Base-by-base conservation (phyloP, 2,329 filamentous ascomycete species). In the Pseudogymnoascus sp. region DNA sequence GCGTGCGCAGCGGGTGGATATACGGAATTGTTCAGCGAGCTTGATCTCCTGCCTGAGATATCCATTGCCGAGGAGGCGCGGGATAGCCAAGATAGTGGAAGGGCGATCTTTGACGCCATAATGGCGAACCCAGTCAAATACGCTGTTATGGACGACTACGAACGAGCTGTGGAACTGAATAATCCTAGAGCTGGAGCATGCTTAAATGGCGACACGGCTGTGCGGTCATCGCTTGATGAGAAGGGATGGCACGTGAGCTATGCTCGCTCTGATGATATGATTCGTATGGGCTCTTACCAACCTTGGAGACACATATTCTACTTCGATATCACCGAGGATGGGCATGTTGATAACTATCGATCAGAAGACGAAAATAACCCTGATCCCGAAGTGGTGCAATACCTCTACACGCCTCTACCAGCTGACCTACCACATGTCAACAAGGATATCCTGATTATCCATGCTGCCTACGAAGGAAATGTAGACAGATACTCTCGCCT, bases 1-100 rank as follows among this genome's bases (percentile, higher is more conserved):
- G 73, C 75, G 0, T 78, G 75, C 63, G 76, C 76, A 6, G 73
- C 70, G 1, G 76, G 70, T 1, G 73, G 74, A 1, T 76, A 76
- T 47, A 60, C 59, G 4, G 63, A 67, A 4, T 67, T 78, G 1
- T 77, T 74, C 60, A 30, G 63, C 0, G 73, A 76, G 59, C 69
- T 77, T 2, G 64, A 73, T 43, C 61, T 75, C 8, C 66, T 77
- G 1, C 74, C 76, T 1, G 75, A 77, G 33, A 68, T 72, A 4
- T 68, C 70, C 35, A 71, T 78, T 22, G 75, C 75, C 0, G 76
- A 77, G 59, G 76, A 78, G 63, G 75, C 75, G 5, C 67, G 72
- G 4, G 73, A 76, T 14, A 69, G 61, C 28, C 14, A 14, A 11
- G 18, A 57, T 9, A 60, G 65, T 3, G 65, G 65, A 2, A 28